A percentile compares a stretch with the other conserved stretches of the same genome.
phyloP scores from a whole-genome alignment of 2,329 filamentous ascomycete species.

The Aureobasidium namibiae region DNA sequence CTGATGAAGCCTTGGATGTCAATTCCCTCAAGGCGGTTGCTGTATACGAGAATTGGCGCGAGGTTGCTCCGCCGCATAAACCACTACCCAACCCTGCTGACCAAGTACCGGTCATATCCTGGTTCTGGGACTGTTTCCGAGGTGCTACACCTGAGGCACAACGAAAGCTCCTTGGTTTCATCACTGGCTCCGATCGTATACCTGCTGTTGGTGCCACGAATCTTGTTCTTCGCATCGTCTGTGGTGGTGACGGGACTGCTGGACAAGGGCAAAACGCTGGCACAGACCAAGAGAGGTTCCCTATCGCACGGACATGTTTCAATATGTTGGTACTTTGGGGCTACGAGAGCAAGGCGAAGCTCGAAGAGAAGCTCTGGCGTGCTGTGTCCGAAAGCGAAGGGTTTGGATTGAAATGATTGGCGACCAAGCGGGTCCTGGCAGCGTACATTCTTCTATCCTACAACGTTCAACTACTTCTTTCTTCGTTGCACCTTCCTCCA shows the following conservation, averaged over 20 bases:
- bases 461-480: neutral
- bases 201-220: constrained; percentile 80
- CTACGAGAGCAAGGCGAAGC: constrained; percentile 56
- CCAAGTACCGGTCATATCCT: constrained; percentile 59
- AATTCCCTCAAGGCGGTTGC: constrained; percentile 66
- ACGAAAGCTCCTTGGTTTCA: constrained; percentile 71
- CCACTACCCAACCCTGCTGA: constrained; percentile 38
- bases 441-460: neutral
- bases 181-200: constrained; percentile 84
- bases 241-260: constrained; percentile 53
- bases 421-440: neutral
- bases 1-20: constrained; percentile 76
- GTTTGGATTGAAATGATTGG: constrained; percentile 69
- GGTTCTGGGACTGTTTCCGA: constrained; percentile 85
- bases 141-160: constrained; percentile 59
- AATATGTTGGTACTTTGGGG: constrained; percentile 72
- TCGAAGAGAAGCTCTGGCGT: constrained; percentile 69
- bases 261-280: constrained; percentile 2
- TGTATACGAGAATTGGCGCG: constrained; percentile 70
- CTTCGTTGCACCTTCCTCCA: neutral
- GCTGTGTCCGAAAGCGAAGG: constrained; percentile 87
- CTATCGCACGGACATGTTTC: constrained; percentile 85
- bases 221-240: constrained; percentile 66
- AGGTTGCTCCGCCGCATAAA: constrained; percentile 28
- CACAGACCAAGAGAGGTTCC: constrained; percentile 65